phyloP scores from a whole-genome alignment of 2,329 filamentous ascomycete species.

The Orbilia brochopaga region DNA sequence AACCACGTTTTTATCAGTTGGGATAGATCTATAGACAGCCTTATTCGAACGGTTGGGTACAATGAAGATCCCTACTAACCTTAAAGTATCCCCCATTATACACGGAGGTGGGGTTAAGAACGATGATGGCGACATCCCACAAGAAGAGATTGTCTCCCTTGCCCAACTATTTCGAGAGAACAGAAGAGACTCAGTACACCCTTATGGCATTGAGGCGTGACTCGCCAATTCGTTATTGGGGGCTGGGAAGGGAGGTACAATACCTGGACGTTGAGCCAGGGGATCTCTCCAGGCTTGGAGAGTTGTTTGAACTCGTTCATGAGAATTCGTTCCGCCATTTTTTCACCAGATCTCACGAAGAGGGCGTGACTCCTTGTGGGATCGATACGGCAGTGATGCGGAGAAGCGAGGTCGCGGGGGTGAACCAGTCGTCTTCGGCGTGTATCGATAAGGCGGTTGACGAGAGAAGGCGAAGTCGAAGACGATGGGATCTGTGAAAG shows the following conservation, averaged over 20 bases:
- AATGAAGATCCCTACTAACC: constrained; percentile 57
- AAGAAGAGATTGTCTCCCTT: constrained; percentile 77
- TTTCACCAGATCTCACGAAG: constrained; percentile 20
- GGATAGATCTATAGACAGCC: not conserved
- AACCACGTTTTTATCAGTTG: not conserved
- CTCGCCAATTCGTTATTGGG: constrained; percentile 15
- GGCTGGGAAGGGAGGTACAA: constrained; percentile 54
- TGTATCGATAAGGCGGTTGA: constrained; percentile 8
- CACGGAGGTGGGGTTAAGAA: constrained; percentile 87
- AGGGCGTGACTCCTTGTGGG: constrained; percentile 4
- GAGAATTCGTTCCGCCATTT: constrained; percentile 74
- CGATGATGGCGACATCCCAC: constrained; percentile 88
- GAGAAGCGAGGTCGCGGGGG: constrained; percentile 23
- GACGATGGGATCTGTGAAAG: constrained; percentile 8
- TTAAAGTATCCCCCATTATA: constrained; percentile 94
- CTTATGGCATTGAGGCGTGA: constrained; percentile 23
- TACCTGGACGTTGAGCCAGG: constrained; percentile 88
- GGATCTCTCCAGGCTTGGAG: constrained; percentile 71
- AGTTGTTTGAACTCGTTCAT: constrained; percentile 86
- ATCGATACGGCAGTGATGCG: constrained; percentile 10
- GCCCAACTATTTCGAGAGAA: constrained; percentile 65
- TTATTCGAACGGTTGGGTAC: constrained; percentile 7
- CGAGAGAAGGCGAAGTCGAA: constrained; percentile 10
- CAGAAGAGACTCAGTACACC: not conserved
- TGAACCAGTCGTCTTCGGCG: constrained; percentile 7